phyloP scores from a whole-genome alignment of 2,329 filamentous ascomycete genomes.

The Colletotrichum acutatum region DNA sequence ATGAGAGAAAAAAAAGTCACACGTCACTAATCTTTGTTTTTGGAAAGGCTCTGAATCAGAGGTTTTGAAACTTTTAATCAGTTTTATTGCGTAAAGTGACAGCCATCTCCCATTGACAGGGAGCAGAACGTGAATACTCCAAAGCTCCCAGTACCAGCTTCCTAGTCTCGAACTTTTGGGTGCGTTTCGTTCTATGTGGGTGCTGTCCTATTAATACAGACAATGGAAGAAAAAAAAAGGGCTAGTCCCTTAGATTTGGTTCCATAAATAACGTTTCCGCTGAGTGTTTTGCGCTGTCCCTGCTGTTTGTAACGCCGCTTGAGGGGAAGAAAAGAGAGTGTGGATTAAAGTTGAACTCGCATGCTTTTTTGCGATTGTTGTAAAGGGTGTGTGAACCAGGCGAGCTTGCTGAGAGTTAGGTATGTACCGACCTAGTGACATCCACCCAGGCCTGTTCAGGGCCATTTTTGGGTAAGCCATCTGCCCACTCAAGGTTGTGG shows the following conservation, averaged over 20 bases:
- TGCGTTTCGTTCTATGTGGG: conserved; percentile 37
- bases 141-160: conserved; percentile 15
- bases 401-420: neutral
- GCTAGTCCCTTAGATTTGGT: neutral
- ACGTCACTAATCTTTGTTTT: neutral
- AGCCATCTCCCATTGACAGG: neutral
- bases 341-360: conserved; percentile 15
- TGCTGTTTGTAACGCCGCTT: conserved; percentile 21
- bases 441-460: neutral
- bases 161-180: conserved; percentile 26
- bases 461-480: neutral
- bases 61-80: neutral
- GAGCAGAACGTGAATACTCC: neutral
- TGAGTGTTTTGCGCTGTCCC: conserved; percentile 3
- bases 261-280: conserved; percentile 17
- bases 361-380: conserved; percentile 3
- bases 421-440: neutral
- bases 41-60: neutral
- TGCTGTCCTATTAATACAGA: conserved; percentile 46
- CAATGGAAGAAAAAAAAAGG: conserved; percentile 14
- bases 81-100: conserved; percentile 23
- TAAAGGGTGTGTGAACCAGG: neutral
- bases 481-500: neutral
- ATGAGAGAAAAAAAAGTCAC: no score
- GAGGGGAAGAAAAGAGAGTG: neutral